Base-by-base conservation (phyloP, 345 rosid species). In the Euclidium syriacum region DNA sequence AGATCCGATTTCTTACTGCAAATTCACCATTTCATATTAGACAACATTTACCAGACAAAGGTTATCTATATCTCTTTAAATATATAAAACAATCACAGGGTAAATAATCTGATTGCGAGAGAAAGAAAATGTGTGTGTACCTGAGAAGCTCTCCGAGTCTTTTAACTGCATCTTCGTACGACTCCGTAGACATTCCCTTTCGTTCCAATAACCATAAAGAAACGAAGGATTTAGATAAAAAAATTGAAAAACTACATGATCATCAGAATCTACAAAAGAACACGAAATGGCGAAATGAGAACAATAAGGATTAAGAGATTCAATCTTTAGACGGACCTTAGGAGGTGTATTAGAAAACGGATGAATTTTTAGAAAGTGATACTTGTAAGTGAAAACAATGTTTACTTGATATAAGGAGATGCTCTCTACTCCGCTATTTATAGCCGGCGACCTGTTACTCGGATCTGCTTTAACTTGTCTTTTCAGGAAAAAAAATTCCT, bases 1-100 rank as follows among this genome's bases (percentile, higher is more conserved):
- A 94, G 88, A 43, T 81, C 81, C 26, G 81, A 58, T 61, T 78
- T 84, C 58, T 80, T 85, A 20, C 97, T 94, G 81, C 44, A 43
- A 33, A 40, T 49, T 53, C 2, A 35, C 30, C 29, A 33, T 7
- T 44, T 34, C 54, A 65, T 32, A 43, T 53, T 14, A 23, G 4
- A 52, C 33, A 15, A 3, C 18, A 12, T 2, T 12, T 18, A 4
- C 7, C 11, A 40, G 24, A 26, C 7, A 10, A 9, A 10, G n/a
- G n/a, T 6, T 29, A 12, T 42, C n/a, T n/a, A n/a, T 3, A 32
- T 20, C 3, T 29, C n/a, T n/a, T n/a, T n/a, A n/a, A n/a, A 1
- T 26, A 15, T 18, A 22, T 7, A n/a, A 22, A n/a, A 17, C 6
- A 14, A 3, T 17, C 39, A 41, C 6, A 55, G 9, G 22, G 34